These are phyloP conservation scores for Lagenidium giganteum DNA, from an alignment of 352 stramenopile genomes.

Conservation along the genomic window DNA sequence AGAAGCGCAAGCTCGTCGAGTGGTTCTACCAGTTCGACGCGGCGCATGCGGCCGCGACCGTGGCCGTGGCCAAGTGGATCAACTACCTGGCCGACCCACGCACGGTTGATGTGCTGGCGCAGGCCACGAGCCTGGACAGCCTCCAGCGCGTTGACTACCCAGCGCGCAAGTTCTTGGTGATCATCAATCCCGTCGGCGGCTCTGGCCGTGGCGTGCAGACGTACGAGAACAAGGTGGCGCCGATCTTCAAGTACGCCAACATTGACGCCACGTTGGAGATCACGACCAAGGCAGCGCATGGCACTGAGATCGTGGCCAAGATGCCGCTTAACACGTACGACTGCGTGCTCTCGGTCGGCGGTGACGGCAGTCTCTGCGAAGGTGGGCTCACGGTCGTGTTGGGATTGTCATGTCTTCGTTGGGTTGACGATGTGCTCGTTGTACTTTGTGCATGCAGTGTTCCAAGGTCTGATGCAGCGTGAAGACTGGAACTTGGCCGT, in stretches of 20 bases:
- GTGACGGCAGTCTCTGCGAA: constrained; percentile 64
- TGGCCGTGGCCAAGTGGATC: constrained; percentile 25
- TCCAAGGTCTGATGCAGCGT: too few species aligned
- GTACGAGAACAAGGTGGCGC: constrained; percentile 47
- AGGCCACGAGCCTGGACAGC: constrained; percentile 22
- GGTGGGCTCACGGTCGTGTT: constrained; percentile 23
- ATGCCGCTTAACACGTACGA: constrained; percentile 58
- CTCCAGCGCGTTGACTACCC: constrained; percentile 15
- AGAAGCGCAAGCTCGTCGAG: constrained; percentile 36
- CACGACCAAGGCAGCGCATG: constrained; percentile 43
- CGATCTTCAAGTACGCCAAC: constrained; percentile 45
- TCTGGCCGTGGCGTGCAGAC: constrained; percentile 38
- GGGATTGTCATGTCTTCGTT: constrained; percentile 1
- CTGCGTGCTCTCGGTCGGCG: constrained; percentile 62
- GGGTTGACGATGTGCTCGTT: too few species aligned
- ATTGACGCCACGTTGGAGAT: constrained; percentile 40
- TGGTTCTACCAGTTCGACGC: constrained; percentile 45
- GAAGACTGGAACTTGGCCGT: too few species aligned
- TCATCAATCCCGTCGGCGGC: constrained; percentile 75
- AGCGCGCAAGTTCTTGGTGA: constrained; percentile 43
- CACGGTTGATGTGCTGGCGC: constrained; percentile 13
- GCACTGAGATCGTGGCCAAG: constrained; percentile 37
- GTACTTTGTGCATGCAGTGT: too few species aligned
- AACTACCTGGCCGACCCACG: constrained; percentile 57
- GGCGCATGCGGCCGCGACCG: constrained; percentile 24